Evolutionary conservation across 1,284 basidiomycete genomes (phyloP), one percentile per base, ranked within the genome.

Genomic region (Rhizoctonia solani): DNA sequence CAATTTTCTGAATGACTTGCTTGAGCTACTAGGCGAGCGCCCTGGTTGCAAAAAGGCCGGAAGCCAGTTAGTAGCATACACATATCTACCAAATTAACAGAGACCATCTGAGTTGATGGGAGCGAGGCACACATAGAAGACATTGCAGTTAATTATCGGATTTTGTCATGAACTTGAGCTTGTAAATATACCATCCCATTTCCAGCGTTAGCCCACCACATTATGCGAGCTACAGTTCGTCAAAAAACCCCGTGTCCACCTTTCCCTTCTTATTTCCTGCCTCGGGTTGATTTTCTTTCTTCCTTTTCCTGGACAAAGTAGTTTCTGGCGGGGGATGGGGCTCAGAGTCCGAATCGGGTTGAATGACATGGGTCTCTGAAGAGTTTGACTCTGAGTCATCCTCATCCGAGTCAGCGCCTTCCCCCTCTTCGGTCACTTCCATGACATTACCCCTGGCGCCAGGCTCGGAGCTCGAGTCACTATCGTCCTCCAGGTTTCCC

Each of bases 261-360:
- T 61, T 70, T 25, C 69, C 54, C 75, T 85, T 87, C 75, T 83
- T 83, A 74, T 79, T 83, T 73, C 81, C 82, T 41, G n/a, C n/a
- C 75, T 75, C 14, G 76, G 74, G 52, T 72, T 72, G 67, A 85
- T 72, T 4, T 84, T 82, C 66, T 82, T 82, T 81, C 71, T 83
- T 85, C 66, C 81, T 79, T 72, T 87, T 88, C 69, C 85, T 79
- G 72, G 87, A 87, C 72, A 67, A 55, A 27, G 54, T 61, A 34
- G 68, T 70, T 68, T 71, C 59, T 32, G 44, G 39, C 52, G 59
- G 34, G n/a, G 54, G 46, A 50, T 70, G 56, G 11, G 63, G 25
- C 23, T 66, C 68, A 29, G 58, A 47, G 29, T 69, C 68, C 8
- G 58, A 59, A 42, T 71, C 71, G 37, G 68, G 47, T 4, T 23